Evolutionary conservation across 495 filamentous ascomycete genomes (phyloP).

Genomic region (Hypoxylon lenormandii): DNA sequence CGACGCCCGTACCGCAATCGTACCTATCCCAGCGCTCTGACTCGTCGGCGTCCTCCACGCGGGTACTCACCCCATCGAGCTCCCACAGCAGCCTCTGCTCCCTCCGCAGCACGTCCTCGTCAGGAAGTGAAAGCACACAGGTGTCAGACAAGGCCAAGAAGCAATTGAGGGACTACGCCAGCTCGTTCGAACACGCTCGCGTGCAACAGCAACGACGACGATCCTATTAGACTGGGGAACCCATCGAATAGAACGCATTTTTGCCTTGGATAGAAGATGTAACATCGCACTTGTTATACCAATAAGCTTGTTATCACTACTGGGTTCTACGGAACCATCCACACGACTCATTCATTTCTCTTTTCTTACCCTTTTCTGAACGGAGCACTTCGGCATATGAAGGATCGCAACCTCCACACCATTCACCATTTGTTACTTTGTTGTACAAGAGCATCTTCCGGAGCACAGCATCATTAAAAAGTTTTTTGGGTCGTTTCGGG

Average conservation of each 20-base stretch:
- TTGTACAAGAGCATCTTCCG: constrained; percentile 66
- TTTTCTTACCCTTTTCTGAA: constrained; percentile 24
- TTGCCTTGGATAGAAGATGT: constrained; percentile 34
- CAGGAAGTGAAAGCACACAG: constrained; percentile 63
- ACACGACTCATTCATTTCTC: constrained; percentile 55
- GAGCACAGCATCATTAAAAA: constrained; percentile 67
- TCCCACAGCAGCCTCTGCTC: constrained; percentile 89
- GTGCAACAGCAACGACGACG: constrained; percentile 61
- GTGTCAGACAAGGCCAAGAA: constrained; percentile 80
- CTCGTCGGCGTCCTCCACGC: constrained; percentile 47
- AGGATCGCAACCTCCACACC: constrained; percentile 44
- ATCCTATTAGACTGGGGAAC: constrained; percentile 54
- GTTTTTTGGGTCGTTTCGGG: constrained; percentile 56
- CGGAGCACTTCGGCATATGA: constrained; percentile 50
- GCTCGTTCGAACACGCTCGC: constrained; percentile 85
- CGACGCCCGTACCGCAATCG: constrained; percentile 51
- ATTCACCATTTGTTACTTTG: constrained; percentile 58
- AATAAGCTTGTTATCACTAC: constrained; percentile 44
- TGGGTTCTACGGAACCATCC: constrained; percentile 45
- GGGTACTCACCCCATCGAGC: constrained; percentile 78
- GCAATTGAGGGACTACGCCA: constrained; percentile 86
- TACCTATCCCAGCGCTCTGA: constrained; percentile 51
- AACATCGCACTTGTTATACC: constrained; percentile 46
- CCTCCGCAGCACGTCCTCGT: constrained; percentile 72
- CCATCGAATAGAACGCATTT: constrained; percentile 10